Percentiles rank a stretch among this genome's conserved stretches.
Conservation (phyloP, 805 yeast genomes). For the Jamesozyma lodderae region DNA sequence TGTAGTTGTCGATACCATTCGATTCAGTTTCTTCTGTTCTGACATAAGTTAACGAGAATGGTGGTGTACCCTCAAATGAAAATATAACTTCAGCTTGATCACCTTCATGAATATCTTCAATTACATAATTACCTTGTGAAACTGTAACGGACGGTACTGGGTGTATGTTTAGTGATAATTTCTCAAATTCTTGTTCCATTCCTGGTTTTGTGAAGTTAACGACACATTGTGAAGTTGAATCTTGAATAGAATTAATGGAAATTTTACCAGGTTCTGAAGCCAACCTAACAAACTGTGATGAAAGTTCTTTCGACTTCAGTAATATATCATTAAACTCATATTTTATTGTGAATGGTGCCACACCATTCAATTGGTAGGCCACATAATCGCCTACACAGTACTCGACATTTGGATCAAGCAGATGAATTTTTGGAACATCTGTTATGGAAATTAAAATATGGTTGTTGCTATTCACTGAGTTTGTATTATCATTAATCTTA, state of each 20-base stretch:
- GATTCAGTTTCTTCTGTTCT: slow-evolving; percentile 48
- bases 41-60: slow-evolving; percentile 77
- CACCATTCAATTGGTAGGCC: slow-evolving; percentile 64
- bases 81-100: slow-evolving; percentile 85
- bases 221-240: slow-evolving; percentile 64
- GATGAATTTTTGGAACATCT: slow-evolving; percentile 62
- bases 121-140: slow-evolving; percentile 62
- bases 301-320: slow-evolving; percentile 46
- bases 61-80: slow-evolving; percentile 80
- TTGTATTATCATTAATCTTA: slow-evolving; percentile 24
- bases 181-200: slow-evolving; percentile 27
- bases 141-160: slow-evolving; percentile 75
- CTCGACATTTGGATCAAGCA: slow-evolving; percentile 35
- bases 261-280: slow-evolving; percentile 80
- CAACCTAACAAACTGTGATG: slow-evolving; percentile 49
- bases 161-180: slow-evolving; percentile 36
- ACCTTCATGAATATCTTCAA: slow-evolving; percentile 87
- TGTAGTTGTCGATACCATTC: slow-evolving; percentile 30
- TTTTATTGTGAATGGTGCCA: slow-evolving; percentile 66
- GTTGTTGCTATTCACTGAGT: slow-evolving; percentile 16
- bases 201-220: slow-evolving; percentile 45
- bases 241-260: slow-evolving; percentile 57
- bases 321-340: slow-evolving; percentile 61
- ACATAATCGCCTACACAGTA: slow-evolving; percentile 93
- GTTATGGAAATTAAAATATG: slow-evolving; percentile 52